A percentile compares a stretch with the other conserved stretches of the same genome.
phyloP scores from a whole-genome alignment of 192 early-diverging fungal genomes.

The Diversispora epigaea region DNA sequence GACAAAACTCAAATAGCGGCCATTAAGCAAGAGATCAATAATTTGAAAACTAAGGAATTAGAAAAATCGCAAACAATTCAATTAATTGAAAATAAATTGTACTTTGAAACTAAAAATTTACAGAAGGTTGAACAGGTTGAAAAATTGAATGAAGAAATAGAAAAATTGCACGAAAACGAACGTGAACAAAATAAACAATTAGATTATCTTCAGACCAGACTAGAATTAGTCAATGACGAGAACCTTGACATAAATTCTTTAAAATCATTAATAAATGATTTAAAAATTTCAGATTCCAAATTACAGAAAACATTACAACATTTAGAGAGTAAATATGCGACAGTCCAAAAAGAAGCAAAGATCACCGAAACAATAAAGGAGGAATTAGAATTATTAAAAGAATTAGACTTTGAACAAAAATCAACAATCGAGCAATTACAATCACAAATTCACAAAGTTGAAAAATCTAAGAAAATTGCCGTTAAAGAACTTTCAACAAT shows the following conservation, averaged over 20 bases:
- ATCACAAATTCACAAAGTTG: background rate
- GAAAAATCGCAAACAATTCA: background rate
- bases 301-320: background rate
- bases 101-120: background rate
- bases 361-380: background rate
- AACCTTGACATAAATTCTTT: background rate
- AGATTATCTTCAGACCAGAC: background rate
- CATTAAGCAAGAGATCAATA: background rate
- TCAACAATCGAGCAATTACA: background rate
- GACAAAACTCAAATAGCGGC: background rate
- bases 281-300: background rate
- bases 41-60: background rate
- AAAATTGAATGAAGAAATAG: background rate
- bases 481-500: conserved; percentile 3
- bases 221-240: background rate
- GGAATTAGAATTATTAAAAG: background rate
- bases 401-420: conserved; percentile 4
- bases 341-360: background rate
- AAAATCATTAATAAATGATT: background rate
- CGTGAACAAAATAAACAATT: background rate
- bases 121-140: background rate
- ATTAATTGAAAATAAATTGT: background rate
- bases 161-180: background rate
- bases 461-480: background rate
- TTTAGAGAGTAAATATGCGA: background rate